Evolutionary conservation across 1,139 yeast species (phyloP).

Genomic region (Torulaspora globosa): DNA sequence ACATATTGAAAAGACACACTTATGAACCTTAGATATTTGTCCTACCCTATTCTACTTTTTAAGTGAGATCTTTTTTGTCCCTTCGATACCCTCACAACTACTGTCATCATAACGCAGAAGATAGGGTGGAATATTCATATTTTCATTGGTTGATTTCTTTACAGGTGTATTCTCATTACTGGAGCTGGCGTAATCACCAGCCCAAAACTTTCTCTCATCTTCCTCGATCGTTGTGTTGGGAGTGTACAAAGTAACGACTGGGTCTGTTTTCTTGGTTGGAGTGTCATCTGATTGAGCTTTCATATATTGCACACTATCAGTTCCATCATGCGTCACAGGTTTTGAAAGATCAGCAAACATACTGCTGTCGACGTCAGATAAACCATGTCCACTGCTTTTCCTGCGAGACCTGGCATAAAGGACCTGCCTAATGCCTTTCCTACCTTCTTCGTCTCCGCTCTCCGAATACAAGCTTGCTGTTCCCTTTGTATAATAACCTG

Average conservation of each 20-base stretch:
- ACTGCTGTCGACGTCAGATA: constrained; percentile 11
- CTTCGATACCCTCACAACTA: constrained; percentile 18
- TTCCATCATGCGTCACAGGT: constrained; percentile 2
- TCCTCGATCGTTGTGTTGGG: constrained; percentile 32
- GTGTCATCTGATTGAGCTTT: background rate
- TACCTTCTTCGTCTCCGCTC: constrained; percentile 13
- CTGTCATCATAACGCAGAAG: constrained; percentile 7
- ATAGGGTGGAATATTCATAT: constrained; percentile 12
- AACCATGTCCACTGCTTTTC: constrained; percentile 8
- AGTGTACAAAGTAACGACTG: constrained; percentile 16
- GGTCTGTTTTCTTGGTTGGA: background rate
- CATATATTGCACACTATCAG: background rate
- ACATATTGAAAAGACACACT: background rate
- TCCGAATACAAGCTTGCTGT: constrained; percentile 17
- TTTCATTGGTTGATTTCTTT: constrained; percentile 3
- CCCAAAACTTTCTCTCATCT: constrained; percentile 37
- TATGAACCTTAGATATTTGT: background rate
- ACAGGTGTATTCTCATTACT: constrained; percentile 7
- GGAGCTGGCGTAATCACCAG: constrained; percentile 17
- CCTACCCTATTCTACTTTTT: constrained; percentile 3
- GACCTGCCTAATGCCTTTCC: background rate
- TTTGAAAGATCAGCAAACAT: constrained; percentile 13
- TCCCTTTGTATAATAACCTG: constrained; percentile 17
- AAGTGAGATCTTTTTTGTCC: constrained; percentile 11
- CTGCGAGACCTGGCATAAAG: background rate